phyloP scores from a whole-genome alignment of 768 basidiomycete species.

The Flagelloscypha sp. region DNA sequence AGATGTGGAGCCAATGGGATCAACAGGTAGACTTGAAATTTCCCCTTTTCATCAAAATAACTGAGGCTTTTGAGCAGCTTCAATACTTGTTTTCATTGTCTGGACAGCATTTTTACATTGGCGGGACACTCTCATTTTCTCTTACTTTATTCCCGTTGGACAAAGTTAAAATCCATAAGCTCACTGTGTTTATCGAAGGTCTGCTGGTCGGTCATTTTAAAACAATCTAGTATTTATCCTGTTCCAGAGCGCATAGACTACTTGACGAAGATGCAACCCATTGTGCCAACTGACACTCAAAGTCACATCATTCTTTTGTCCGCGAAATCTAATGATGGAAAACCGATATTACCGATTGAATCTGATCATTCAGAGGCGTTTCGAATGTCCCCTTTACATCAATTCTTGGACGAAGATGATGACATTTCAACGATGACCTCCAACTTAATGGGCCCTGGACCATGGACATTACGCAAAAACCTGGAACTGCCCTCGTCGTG shows the following conservation, averaged over 20 bases:
- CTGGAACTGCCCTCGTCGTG: constrained; percentile 65
- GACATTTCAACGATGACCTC: constrained; percentile 52
- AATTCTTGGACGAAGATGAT: constrained; percentile 37
- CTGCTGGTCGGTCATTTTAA: no score
- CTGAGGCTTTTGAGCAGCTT: no score
- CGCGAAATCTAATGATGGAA: constrained; percentile 45
- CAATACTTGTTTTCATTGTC: constrained; percentile 72
- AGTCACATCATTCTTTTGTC: constrained; percentile 53
- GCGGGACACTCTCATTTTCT: constrained; percentile 70
- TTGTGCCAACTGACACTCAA: constrained; percentile 63
- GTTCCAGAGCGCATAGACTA: constrained; percentile 73
- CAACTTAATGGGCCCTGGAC: constrained; percentile 67
- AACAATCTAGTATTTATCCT: constrained; percentile 10
- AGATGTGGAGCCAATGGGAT: no score
- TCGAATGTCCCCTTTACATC: constrained; percentile 56
- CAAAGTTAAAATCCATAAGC: constrained; percentile 73
- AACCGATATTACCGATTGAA: constrained; percentile 70
- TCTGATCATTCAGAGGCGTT: constrained; percentile 60
- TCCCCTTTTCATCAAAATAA: no score
- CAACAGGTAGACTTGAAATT: no score
- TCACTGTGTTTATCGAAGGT: constrained; percentile 80
- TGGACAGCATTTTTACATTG: constrained; percentile 74
- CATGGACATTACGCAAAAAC: constrained; percentile 73
- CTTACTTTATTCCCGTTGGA: constrained; percentile 77
- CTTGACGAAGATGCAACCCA: constrained; percentile 51